Evolutionary conservation across 139 green algal species (phyloP), one percentile per base, ranked within the genome.

Genomic region (Zygnema circumcarinatum): DNA sequence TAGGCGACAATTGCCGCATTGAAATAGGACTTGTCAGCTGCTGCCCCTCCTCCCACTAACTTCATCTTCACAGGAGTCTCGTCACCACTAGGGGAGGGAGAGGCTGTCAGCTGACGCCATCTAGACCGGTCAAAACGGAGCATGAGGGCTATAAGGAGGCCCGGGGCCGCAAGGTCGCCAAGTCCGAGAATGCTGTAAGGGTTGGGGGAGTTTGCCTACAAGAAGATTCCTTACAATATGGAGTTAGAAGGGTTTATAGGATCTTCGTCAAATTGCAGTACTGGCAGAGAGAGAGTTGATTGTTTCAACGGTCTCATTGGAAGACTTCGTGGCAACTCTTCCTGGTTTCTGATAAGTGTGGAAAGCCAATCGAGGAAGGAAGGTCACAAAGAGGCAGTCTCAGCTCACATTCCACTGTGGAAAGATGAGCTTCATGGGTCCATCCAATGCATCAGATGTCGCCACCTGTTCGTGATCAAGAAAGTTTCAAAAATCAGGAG

Each of bases 121-220:
- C 76, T 67, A 25, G 22, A 80, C 33, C 31, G 81, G 81, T 93
- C 90, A 38, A 92, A 93, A 32, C 90, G 80, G 25, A 98, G 92
- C 25, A 94, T 92, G 38, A 97, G 89, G 76, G 92, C 95, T 29
- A 93, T 93, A 32, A 98, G 91, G 38, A 98, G 91, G 1, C 96
- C 96, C 1, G 96, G 96, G 1, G 98, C 88, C 1, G 94, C 95
- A 0, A 99, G 91, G 89, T 99, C 96, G 1, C 96, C 96, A 39
- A 98, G 92, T 2, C 90, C 90, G 16, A 93, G 69, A 41, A 93
- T 74, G 21, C 80, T 87, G 54, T 86, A 93, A 25, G 80, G 40
- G 11, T 81, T 53, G 32, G 80, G 25, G 2, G 80, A 68, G 2
- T 81, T 38, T 21, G 31, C 78, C 78, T 85, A 35, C 22, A 76